phyloP scores from a whole-genome alignment of 164 flowering plant genomes.

The Malania oleifera region DNA sequence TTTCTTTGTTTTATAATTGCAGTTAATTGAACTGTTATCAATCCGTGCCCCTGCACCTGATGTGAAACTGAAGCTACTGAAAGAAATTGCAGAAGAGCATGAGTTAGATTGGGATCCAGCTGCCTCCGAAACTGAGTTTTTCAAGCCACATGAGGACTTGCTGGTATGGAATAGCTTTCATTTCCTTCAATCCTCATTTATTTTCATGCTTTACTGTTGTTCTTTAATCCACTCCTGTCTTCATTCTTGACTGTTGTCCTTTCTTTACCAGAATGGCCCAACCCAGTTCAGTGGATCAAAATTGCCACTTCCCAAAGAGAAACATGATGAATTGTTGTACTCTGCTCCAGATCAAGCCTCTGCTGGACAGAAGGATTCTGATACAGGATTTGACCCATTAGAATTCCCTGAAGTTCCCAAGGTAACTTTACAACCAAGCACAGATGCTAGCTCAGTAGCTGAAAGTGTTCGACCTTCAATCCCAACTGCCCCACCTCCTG shows the following conservation, averaged over 20 bases:
- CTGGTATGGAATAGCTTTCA: constrained; percentile 41
- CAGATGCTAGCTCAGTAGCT: constrained; percentile 27
- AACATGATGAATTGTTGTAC: constrained; percentile 44
- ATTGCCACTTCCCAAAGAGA: constrained; percentile 73
- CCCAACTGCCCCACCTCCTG: constrained; percentile 27
- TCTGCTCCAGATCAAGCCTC: constrained; percentile 26
- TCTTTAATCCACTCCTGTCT: no score
- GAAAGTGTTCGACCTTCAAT: constrained; percentile 19
- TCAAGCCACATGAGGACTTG: constrained; percentile 81
- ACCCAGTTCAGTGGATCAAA: constrained; percentile 64
- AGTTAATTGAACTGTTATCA: constrained; percentile 84
- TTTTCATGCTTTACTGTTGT: constrained; percentile 12
- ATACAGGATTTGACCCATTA: constrained; percentile 43
- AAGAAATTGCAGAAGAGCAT: constrained; percentile 95
- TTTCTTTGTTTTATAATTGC: constrained; percentile 16
- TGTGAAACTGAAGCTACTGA: constrained; percentile 68
- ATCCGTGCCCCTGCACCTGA: constrained; percentile 87
- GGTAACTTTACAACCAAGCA: constrained; percentile 32
- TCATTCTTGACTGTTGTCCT: background rate
- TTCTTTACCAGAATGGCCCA: constrained; percentile 70
- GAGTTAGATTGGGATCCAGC: constrained; percentile 87
- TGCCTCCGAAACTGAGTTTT: constrained; percentile 66
- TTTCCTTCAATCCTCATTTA: background rate
- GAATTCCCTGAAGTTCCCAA: constrained; percentile 90
- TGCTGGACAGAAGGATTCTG: constrained; percentile 45